Conservation (phyloP, 1,284 basidiomycete species). For the Heliocybe sulcata region DNA sequence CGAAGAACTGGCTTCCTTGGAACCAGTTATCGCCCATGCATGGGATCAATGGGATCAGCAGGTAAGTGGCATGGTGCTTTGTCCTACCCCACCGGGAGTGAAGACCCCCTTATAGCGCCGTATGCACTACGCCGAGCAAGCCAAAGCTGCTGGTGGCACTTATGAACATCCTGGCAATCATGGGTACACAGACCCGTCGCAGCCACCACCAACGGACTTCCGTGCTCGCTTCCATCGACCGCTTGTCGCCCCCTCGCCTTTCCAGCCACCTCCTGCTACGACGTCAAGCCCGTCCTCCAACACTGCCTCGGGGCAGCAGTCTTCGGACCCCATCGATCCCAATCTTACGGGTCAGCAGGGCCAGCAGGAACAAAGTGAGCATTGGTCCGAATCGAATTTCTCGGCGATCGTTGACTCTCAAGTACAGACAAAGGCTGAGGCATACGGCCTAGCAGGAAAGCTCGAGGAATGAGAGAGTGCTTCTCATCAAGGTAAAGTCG, state of each 20-base stretch:
- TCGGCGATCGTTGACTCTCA: not conserved
- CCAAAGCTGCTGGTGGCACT: conserved; percentile 27
- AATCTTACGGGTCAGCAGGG: conserved; percentile 21
- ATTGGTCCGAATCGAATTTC: not conserved
- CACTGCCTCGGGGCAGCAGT: conserved; percentile 27
- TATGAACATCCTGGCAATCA: conserved; percentile 12
- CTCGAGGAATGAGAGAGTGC: not conserved
- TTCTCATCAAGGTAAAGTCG: too few relatives aligned
- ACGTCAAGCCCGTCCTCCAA: conserved; percentile 28
- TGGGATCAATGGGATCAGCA: conserved; percentile 80
- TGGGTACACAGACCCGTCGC: conserved; percentile 22
- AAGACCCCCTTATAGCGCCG: conserved; percentile 1
- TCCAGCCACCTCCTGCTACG: conserved; percentile 27
- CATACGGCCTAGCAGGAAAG: not conserved
- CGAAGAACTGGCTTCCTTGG: conserved; percentile 69
- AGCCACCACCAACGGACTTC: conserved; percentile 46
- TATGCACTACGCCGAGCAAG: conserved; percentile 55
- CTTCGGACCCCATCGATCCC: conserved; percentile 41
- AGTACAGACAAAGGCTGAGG: not conserved
- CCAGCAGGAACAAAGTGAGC: not conserved
- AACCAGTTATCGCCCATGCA: conserved; percentile 71
- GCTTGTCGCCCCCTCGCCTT: conserved; percentile 58
- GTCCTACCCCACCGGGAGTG: not conserved
- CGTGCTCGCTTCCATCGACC: conserved; percentile 64
- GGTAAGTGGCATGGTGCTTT: conserved; percentile 29